Evolutionary conservation across 352 stramenopile genomes (phyloP).

Genomic region (Globisporangium cystogenes): DNA sequence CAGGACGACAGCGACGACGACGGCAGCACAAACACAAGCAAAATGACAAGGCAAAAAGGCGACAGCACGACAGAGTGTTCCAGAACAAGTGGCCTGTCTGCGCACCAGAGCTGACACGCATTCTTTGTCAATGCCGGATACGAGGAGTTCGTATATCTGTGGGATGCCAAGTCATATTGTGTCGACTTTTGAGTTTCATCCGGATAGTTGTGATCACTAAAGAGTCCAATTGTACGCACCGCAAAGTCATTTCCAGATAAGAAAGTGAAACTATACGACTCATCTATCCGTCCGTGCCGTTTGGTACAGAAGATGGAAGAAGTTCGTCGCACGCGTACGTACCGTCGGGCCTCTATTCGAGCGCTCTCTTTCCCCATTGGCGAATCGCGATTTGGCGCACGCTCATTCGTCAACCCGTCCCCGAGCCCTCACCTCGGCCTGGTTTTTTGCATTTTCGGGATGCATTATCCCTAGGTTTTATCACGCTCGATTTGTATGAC

Average conservation of each 20-base stretch:
- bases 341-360: slow-evolving; percentile 1
- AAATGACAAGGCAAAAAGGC: neutral
- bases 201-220: no score
- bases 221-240: no score
- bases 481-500: neutral
- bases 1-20: neutral
- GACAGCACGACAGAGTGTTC: slow-evolving; percentile 9
- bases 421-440: slow-evolving; percentile 4
- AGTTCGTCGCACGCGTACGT: slow-evolving; percentile 15
- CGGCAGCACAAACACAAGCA: neutral
- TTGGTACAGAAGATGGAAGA: slow-evolving; percentile 9
- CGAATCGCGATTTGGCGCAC: neutral
- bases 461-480: slow-evolving; percentile 5
- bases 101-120: neutral
- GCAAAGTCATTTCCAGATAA: no score
- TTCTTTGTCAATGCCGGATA: neutral
- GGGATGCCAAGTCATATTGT: no score
- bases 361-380: neutral
- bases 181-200: no score
- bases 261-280: no score
- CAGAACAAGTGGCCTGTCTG: slow-evolving; percentile 10
- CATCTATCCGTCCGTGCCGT: no score
- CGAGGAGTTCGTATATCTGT: neutral
- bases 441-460: slow-evolving; percentile 10
- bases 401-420: slow-evolving; percentile 9